Percentiles rank a stretch among this genome's conserved stretches.
These are phyloP conservation scores for Globomyces pollinis-pini DNA, from an alignment of 192 early-diverging fungal species.

Conservation along the genomic window DNA sequence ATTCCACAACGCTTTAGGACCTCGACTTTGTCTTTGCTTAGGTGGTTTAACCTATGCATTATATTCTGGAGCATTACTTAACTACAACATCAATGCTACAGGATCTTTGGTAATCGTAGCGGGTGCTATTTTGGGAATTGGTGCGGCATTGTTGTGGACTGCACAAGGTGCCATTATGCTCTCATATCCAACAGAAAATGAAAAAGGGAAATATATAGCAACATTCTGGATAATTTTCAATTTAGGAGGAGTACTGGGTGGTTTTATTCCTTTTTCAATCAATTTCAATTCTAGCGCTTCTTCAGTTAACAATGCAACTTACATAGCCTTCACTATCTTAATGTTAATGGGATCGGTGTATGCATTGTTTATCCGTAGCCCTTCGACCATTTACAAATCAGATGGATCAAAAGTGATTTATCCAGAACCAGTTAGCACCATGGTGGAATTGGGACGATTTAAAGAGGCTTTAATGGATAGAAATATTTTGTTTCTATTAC, in stretches of 20 bases:
- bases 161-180: conserved; percentile 66
- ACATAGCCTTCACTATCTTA: conserved; percentile 64
- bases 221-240: conserved; percentile 80
- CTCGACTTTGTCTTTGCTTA: background rate
- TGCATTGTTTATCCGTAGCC: conserved; percentile 46
- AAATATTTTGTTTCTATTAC: conserved; percentile 60
- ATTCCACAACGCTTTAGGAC: background rate
- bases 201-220: conserved; percentile 74
- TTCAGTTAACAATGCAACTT: conserved; percentile 59
- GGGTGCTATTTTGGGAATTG: conserved; percentile 73
- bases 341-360: conserved; percentile 42
- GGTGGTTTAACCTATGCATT: background rate
- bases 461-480: conserved; percentile 49
- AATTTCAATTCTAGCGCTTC: conserved; percentile 50
- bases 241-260: conserved; percentile 76
- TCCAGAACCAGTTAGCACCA: conserved; percentile 37
- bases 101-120: conserved; percentile 60
- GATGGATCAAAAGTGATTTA: conserved; percentile 65
- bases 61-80: conserved; percentile 16
- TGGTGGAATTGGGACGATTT: conserved; percentile 28
- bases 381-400: conserved; percentile 50
- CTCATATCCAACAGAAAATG: conserved; percentile 73
- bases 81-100: conserved; percentile 52
- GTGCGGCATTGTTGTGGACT: conserved; percentile 65
- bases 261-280: conserved; percentile 61